Evolutionary conservation across 352 stramenopile species (phyloP), one percentile per base, ranked within the genome.

Genomic region (Pythium phragmiticola): DNA sequence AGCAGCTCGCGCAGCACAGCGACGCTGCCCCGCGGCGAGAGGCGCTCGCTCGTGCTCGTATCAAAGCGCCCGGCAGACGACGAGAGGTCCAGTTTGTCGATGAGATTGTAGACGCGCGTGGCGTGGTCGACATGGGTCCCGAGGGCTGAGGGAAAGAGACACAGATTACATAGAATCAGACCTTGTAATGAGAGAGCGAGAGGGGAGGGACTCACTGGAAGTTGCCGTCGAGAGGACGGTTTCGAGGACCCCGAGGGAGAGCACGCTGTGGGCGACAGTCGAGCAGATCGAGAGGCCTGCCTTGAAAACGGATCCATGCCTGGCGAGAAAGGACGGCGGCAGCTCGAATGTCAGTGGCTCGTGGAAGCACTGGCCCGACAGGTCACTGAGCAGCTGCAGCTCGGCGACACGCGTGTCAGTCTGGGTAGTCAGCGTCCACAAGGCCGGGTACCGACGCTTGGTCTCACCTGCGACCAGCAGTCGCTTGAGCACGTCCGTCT

Each of bases 401-500:
- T 42, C 41, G 23, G 43, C 43, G 17, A 46, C 17, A 13, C 23
- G 1, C 13, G 19, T 17, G 11, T 56, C 41, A 7, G 14, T 11
- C 7, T 48, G 36, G 28, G 42, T 42, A 6, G 55, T 49, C 0
- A 62, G 19, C 14, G 47, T 65, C 63, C 63, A 70, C 16, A 70
- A 23, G 3, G 63, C 63, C 13, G 57, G 63, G 36, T 64, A 58
- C 3, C 39, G 41, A 14, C 63, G 63, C 42, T 49, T 39, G 2
- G 8, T 23, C 17, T 69, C 55, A 6, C 42, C 28, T 0, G 61
- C 48, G 36, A 58, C 61, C 11, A 68, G n/a, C 1, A 68, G 46
- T 21, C 52, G 62, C 61, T 63, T 63, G 4, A 69, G 49, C 26
- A 69, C 63, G 54, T 63, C 63, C 13, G 63, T n/a, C 50, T 64